These are phyloP conservation scores for Cadophora sp. DNA, from an alignment of 2,329 filamentous ascomycete species.

Conservation along the genomic window DNA sequence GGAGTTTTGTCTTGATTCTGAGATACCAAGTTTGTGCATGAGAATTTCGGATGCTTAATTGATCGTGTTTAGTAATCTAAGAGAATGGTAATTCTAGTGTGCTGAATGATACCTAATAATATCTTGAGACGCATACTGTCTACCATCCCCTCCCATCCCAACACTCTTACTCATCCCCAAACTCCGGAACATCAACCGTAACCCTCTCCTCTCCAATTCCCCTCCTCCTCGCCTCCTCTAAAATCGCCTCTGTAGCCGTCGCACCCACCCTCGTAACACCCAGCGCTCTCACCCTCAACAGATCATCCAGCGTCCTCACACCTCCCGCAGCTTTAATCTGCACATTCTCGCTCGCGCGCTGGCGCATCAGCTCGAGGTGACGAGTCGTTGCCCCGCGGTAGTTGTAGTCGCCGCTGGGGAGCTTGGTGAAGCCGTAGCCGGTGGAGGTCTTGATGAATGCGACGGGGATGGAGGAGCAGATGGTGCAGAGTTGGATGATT, in stretches of 20 bases:
- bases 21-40: constrained; percentile 10
- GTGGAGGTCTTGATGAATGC: constrained; percentile 67
- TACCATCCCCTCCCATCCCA: too few relatives aligned
- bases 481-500: constrained; percentile 59
- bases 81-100: background rate
- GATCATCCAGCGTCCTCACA: constrained; percentile 61
- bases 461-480: constrained; percentile 58
- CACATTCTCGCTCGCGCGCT: constrained; percentile 50
- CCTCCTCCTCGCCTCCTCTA: constrained; percentile 59
- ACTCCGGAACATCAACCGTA: constrained; percentile 27
- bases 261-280: constrained; percentile 63
- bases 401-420: constrained; percentile 55
- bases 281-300: constrained; percentile 59
- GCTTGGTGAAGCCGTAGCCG: constrained; percentile 66
- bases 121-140: background rate
- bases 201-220: constrained; percentile 49
- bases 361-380: constrained; percentile 61
- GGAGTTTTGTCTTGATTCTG: constrained; percentile 13
- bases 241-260: constrained; percentile 59
- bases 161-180: background rate
- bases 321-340: constrained; percentile 66
- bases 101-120: constrained; percentile 4
- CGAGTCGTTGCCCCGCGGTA: constrained; percentile 59
- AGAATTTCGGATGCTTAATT: background rate
- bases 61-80: background rate